Conservation (phyloP, 192 early-diverging fungal species). For the Chytriomyces hyalinus region DNA sequence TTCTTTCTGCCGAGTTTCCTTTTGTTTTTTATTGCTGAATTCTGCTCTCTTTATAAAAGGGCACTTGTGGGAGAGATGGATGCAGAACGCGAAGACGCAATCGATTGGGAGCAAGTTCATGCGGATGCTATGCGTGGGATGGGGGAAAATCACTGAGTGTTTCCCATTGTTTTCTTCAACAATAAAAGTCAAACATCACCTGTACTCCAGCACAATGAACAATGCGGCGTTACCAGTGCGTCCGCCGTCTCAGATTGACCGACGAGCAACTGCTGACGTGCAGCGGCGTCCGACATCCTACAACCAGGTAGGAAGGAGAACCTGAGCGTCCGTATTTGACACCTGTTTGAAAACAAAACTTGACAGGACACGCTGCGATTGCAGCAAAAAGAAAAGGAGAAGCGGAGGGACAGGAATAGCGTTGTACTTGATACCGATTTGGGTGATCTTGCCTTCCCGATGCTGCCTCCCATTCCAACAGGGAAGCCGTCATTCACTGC, state of each 20-base stretch:
- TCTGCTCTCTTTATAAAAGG: not conserved
- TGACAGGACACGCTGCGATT: not conserved
- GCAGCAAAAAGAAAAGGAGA: not conserved
- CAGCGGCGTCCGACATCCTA: slow-evolving; percentile 15
- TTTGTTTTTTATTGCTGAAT: not conserved
- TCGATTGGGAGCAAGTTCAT: slow-evolving; percentile 30
- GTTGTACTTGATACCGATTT: too few species aligned
- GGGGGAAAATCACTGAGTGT: not conserved
- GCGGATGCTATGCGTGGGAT: slow-evolving; percentile 18
- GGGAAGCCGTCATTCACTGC: too few species aligned
- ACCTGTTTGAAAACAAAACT: not conserved
- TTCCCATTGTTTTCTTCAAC: too few species aligned
- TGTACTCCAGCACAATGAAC: not conserved
- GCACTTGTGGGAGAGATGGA: slow-evolving; percentile 23
- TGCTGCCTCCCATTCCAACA: too few species aligned
- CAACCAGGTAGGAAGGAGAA: slow-evolving; percentile 4
- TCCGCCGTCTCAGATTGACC: slow-evolving; percentile 11
- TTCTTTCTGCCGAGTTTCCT: not conserved
- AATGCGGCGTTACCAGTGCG: not conserved
- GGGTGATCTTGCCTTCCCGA: too few species aligned
- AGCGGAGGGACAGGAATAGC: too few species aligned
- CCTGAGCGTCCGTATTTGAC: not conserved
- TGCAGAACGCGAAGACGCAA: slow-evolving; percentile 19
- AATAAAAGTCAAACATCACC: not conserved
- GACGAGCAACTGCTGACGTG: slow-evolving; percentile 4